Evolutionary conservation across 306 rosid genomes (phyloP).

Genomic region (Mucuna pruriens): DNA sequence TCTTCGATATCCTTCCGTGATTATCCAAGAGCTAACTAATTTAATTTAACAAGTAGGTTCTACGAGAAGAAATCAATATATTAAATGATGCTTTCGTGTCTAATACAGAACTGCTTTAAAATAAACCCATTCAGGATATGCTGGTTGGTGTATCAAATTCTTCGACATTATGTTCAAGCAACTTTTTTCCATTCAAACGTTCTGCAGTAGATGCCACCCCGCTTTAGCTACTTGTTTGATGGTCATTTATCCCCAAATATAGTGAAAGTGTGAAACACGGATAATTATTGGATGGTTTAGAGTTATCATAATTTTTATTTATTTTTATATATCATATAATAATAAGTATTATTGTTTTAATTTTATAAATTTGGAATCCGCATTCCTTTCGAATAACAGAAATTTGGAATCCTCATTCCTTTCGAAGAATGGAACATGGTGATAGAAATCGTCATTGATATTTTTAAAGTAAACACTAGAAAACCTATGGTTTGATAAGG

Average conservation of each 20-base stretch:
- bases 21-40: background rate
- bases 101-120: background rate
- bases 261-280: background rate
- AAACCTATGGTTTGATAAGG: no score
- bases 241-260: background rate
- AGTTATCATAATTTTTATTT: no score
- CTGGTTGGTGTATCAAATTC: background rate
- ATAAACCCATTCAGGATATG: background rate
- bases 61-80: background rate
- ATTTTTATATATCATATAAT: no score
- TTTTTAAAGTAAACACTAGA: no score
- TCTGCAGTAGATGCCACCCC: background rate
- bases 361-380: no score
- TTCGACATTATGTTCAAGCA: background rate
- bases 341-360: no score
- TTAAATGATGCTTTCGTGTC: background rate
- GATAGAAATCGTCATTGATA: no score
- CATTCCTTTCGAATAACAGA: no score
- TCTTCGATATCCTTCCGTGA: background rate
- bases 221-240: background rate
- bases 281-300: no score
- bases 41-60: background rate
- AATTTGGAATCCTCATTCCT: no score
- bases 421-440: no score
- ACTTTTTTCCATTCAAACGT: background rate